These are phyloP conservation scores for Torulaspora franciscae DNA, from an alignment of 805 yeast genomes.

Conservation along the genomic window DNA sequence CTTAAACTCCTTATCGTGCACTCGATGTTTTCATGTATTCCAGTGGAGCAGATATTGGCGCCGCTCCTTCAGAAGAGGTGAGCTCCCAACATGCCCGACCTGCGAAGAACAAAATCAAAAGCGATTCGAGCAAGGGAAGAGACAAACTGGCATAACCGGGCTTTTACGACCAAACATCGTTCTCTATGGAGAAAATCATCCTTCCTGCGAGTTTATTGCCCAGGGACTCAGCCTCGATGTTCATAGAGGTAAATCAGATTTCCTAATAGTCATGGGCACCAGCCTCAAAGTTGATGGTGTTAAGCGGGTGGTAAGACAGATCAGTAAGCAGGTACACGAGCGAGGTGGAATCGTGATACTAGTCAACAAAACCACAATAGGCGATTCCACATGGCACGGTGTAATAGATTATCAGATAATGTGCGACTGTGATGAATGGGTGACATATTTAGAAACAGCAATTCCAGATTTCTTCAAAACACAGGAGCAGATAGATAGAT, in stretches of 20 bases:
- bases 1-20: slow-evolving; percentile 69
- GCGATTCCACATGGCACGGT: slow-evolving; percentile 61
- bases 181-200: slow-evolving; percentile 91
- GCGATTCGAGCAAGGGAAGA: slow-evolving; percentile 63
- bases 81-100: slow-evolving; percentile 68
- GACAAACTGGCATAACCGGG: slow-evolving; percentile 69
- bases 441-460: slow-evolving; percentile 46
- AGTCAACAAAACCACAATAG: slow-evolving; percentile 63
- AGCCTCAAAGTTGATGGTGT: slow-evolving; percentile 90
- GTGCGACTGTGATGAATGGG: slow-evolving; percentile 81
- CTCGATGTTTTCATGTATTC: slow-evolving; percentile 54
- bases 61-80: slow-evolving; percentile 50
- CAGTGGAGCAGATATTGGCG: slow-evolving; percentile 58
- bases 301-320: slow-evolving; percentile 61
- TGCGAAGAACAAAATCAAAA: slow-evolving; percentile 56
- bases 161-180: slow-evolving; percentile 83
- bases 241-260: slow-evolving; percentile 56
- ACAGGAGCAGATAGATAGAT: slow-evolving; percentile 39
- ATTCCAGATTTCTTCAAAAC: slow-evolving; percentile 60
- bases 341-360: slow-evolving; percentile 73
- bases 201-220: slow-evolving; percentile 74
- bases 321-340: slow-evolving; percentile 69
- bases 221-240: slow-evolving; percentile 64
- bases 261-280: slow-evolving; percentile 86
- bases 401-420: slow-evolving; percentile 74